Percentiles rank a stretch among this genome's conserved stretches.
Evolutionary conservation across 2,329 filamentous ascomycete species (phyloP).

Genomic region (Cyphellophora europaea): DNA sequence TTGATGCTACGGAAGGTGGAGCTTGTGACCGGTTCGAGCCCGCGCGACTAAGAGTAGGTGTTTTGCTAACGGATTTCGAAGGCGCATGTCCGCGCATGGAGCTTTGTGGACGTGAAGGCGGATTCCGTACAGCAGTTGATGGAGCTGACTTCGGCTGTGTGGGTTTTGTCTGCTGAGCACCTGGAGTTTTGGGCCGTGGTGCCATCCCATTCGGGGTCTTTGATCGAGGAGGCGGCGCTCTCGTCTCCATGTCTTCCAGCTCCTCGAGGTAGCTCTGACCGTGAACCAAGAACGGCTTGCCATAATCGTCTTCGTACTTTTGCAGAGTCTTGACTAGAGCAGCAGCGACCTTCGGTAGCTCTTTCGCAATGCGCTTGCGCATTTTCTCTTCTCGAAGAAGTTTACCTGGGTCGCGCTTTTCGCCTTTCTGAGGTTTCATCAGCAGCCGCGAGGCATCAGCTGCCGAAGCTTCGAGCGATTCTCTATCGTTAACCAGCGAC

Average conservation of each 20-base stretch:
- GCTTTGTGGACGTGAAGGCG: conserved; percentile 22
- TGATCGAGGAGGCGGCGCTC: conserved; percentile 53
- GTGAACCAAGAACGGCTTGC: conserved; percentile 83
- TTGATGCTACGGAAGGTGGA: conserved; percentile 12
- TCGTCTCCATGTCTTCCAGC: conserved; percentile 56
- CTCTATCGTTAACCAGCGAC: conserved; percentile 71
- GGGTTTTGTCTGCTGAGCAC: conserved; percentile 18
- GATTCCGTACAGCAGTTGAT: conserved; percentile 6
- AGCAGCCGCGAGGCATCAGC: conserved; percentile 92
- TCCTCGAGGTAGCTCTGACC: conserved; percentile 85
- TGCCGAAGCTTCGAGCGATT: conserved; percentile 80
- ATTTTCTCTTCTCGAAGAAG: conserved; percentile 95
- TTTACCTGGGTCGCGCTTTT: conserved; percentile 89
- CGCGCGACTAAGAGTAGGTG: conserved; percentile 32
- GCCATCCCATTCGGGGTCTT: conserved; percentile 65
- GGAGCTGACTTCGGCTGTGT: conserved; percentile 1
- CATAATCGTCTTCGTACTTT: conserved; percentile 87
- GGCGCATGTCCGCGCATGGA: conserved; percentile 31
- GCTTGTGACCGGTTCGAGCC: conserved; percentile 27
- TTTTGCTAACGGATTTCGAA: conserved; percentile 36
- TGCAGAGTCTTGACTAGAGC: conserved; percentile 79
- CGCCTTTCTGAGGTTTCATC: conserved; percentile 83
- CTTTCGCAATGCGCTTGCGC: conserved; percentile 93
- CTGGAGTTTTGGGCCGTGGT: conserved; percentile 40
- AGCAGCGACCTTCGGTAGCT: conserved; percentile 79